These are phyloP conservation scores for Carex arenaria DNA, from an alignment of 202 grass and related monocot genomes.

Conservation along the genomic window DNA sequence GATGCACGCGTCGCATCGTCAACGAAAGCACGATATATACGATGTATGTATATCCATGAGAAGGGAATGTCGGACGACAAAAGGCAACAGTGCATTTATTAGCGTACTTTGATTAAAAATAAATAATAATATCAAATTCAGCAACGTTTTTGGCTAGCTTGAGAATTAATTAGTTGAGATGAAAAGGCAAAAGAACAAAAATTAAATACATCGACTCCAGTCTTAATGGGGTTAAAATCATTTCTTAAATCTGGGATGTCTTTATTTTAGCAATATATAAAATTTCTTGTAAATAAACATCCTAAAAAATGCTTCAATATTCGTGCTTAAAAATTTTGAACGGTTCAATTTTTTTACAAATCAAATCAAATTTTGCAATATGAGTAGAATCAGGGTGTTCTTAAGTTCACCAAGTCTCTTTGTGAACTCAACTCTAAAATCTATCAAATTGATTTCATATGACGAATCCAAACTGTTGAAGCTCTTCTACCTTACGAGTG, in stretches of 20 bases:
- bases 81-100: not conserved
- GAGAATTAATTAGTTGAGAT: not conserved
- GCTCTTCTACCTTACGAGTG: too few species aligned
- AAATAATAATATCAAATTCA: not conserved
- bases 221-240: not conserved
- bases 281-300: not conserved
- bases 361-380: too few species aligned
- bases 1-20: not conserved
- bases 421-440: too few species aligned
- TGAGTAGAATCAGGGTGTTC: too few species aligned
- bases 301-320: not conserved
- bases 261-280: not conserved
- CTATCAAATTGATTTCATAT: too few species aligned
- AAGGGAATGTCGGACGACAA: not conserved
- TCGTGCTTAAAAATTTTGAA: too few species aligned
- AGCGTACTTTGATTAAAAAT: not conserved
- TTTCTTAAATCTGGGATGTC: not conserved
- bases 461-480: too few species aligned
- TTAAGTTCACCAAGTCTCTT: too few species aligned
- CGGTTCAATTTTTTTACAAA: too few species aligned
- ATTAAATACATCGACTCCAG: not conserved
- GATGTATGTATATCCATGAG: not conserved
- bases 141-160: not conserved
- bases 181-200: not conserved
- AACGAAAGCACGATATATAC: not conserved